Evolutionary conservation across 495 filamentous ascomycete genomes (phyloP), one percentile per base, ranked within the genome.

Genomic region (Aspergillus avenaceus): DNA sequence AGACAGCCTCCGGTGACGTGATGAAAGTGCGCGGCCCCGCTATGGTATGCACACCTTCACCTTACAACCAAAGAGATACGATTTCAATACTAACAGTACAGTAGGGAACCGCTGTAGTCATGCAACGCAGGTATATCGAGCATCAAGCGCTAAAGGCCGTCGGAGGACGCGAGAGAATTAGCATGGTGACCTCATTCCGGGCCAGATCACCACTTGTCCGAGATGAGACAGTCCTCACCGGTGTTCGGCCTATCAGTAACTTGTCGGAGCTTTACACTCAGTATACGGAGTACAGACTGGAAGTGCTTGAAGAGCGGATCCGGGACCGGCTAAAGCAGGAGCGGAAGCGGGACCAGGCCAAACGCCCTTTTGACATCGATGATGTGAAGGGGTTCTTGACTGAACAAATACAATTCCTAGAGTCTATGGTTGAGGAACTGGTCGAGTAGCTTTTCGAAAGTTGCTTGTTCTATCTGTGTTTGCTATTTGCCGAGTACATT

Each of bases 111-210:
- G 85, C 82, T 8, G 78, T 86, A 0, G 71, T 88, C 11, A 70
- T 90, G 43, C 85, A 90, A 68, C 85, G 85, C n/a, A 73, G 83
- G 26, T 87, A 88, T 59, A 87, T 88, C 52, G 77, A 81, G 45
- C 85, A 90, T 58, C 78, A 82, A 60, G 85, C 84, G 13, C 71
- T 88, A 8, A 75, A 76, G 18, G 76, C 83, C 1, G 71, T 82
- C 16, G 83, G 84, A 12, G 71, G 73, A 4, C 72, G 74, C 22
- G 85, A 87, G 64, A 81, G 85, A 38, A 85, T 88, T 66, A 84
- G 79, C 14, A 84, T 86, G 73, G 84, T 88, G 7, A 87, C 84
- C 5, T 83, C 81, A 8, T 87, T 87, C 70, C 75, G 85, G 13
- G 81, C 84, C 4, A 75, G 72, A 14, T 73, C 69, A 16, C 71